Percentiles rank a stretch among this genome's conserved stretches.
phyloP scores from a whole-genome alignment of 805 yeast species.

The Hemisphaericaspora nanyangensis region DNA sequence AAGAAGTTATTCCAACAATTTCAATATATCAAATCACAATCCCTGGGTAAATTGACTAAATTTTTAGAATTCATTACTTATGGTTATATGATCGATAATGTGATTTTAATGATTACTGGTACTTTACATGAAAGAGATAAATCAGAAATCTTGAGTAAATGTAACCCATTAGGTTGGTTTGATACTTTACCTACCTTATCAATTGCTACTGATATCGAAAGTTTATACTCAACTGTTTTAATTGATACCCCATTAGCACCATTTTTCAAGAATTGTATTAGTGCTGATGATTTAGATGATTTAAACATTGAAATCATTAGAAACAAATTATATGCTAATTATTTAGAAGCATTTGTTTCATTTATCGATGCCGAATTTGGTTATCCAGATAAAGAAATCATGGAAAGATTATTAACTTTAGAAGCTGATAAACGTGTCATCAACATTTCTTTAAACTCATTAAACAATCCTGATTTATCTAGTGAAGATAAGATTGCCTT shows the following conservation, averaged over 20 bases:
- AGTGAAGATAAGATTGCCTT: constrained; percentile 65
- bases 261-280: constrained; percentile 84
- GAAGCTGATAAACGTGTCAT: constrained; percentile 96
- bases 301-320: constrained; percentile 92
- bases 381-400: constrained; percentile 75
- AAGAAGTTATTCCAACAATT: constrained; percentile 78
- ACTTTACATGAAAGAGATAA: constrained; percentile 93
- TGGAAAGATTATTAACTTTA: constrained; percentile 73
- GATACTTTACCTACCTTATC: constrained; percentile 94
- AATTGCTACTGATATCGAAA: constrained; percentile 91
- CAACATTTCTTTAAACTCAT: constrained; percentile 86
- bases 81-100: constrained; percentile 98
- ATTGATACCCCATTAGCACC: constrained; percentile 98
- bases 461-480: constrained; percentile 73
- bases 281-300: constrained; percentile 89
- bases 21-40: constrained; percentile 78
- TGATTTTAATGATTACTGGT: constrained; percentile 93
- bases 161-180: constrained; percentile 98
- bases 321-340: constrained; percentile 88
- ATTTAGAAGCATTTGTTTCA: constrained; percentile 77
- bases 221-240: constrained; percentile 87
- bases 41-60: constrained; percentile 72
- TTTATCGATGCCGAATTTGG: constrained; percentile 62
- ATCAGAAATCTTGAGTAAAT: constrained; percentile 79
- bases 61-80: constrained; percentile 91